Evolutionary conservation across 139 green algal species (phyloP), one percentile per base, ranked within the genome.

Genomic region (Microglena sp.): DNA sequence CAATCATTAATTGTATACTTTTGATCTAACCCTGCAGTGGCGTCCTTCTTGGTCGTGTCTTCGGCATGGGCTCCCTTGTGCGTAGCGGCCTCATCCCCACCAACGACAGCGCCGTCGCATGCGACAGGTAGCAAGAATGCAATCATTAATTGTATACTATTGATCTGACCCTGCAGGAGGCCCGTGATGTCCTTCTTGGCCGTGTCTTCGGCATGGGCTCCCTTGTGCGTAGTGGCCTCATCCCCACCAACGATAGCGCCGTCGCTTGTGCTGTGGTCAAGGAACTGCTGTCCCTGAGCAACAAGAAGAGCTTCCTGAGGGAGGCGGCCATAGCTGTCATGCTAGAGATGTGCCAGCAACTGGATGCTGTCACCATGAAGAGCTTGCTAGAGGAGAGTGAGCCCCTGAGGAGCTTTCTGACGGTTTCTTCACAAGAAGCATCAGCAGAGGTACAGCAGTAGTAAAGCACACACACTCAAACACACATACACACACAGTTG

Each of bases 231-330:
- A 70, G 64, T 2, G 74, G 77, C 0, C 72, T 78, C 7, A n/a
- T 65, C 31, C n/a, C 29, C 27, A 15, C 5, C 11, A 18, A 27
- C 11, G 40, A 11, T 11, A 11, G 15, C 40, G 40, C 15, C 40
- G 40, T 18, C 40, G 40, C 40, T 50, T 11, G 15, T 18, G 40
- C 40, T 50, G 40, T 18, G 11, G 55, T 62, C 8, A 34, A 35
- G 21, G 58, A n/a, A 34, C 67, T 89, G 70, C 62, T 86, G 31
- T 40, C 11, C 1, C 63, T 86, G 26, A 69, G 62, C 2, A 33
- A 44, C 28, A 82, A 77, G n/a, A 91, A 91, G 64, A 63, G 60
- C 0, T 94, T 90, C 53, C 71, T 93, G 56, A 66, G 79, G 2
- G 87, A 94, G 68, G 74, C 44, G 7, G 66, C 79, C 18, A 69